Conservation (phyloP, 2,329 filamentous ascomycete species). For the Ilyonectria destructans region DNA sequence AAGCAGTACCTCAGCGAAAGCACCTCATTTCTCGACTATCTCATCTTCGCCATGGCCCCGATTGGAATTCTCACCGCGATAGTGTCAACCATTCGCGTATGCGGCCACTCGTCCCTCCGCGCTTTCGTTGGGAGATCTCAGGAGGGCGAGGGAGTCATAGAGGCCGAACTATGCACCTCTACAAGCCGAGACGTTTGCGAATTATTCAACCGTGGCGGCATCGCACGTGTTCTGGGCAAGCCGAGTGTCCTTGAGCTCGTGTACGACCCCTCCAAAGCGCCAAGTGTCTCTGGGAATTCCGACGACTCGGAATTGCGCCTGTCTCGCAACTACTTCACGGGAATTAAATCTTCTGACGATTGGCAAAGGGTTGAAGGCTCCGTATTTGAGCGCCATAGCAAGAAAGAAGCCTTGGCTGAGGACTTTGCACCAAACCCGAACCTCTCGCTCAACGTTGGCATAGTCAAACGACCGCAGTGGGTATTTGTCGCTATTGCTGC, state of each 20-base stretch:
- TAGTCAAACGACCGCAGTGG: constrained; percentile 19
- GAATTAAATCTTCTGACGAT: not conserved
- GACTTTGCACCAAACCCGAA: constrained; percentile 10
- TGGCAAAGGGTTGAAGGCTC: constrained; percentile 8
- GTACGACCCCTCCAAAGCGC: constrained; percentile 12
- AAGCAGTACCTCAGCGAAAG: constrained; percentile 58
- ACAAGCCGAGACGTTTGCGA: constrained; percentile 59
- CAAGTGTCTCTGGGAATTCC: not conserved
- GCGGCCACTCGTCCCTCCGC: constrained; percentile 49
- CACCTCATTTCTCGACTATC: constrained; percentile 48
- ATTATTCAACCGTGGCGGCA: constrained; percentile 53
- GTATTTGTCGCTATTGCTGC: constrained; percentile 30
- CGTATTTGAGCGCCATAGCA: not conserved
- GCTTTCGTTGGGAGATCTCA: constrained; percentile 59
- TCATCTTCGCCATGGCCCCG: constrained; percentile 56
- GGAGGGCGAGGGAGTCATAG: constrained; percentile 53
- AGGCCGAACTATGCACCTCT: constrained; percentile 60
- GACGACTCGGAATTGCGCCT: not conserved
- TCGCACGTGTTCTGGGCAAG: constrained; percentile 53
- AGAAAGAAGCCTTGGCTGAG: not conserved
- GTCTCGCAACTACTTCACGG: constrained; percentile 8
- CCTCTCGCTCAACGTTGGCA: constrained; percentile 15
- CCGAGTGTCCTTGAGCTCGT: constrained; percentile 55
- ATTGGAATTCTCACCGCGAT: constrained; percentile 60
- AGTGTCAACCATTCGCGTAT: constrained; percentile 53